Base-by-base conservation (phyloP, 1,284 basidiomycete genomes). In the Phaffia rhodozyma region DNA sequence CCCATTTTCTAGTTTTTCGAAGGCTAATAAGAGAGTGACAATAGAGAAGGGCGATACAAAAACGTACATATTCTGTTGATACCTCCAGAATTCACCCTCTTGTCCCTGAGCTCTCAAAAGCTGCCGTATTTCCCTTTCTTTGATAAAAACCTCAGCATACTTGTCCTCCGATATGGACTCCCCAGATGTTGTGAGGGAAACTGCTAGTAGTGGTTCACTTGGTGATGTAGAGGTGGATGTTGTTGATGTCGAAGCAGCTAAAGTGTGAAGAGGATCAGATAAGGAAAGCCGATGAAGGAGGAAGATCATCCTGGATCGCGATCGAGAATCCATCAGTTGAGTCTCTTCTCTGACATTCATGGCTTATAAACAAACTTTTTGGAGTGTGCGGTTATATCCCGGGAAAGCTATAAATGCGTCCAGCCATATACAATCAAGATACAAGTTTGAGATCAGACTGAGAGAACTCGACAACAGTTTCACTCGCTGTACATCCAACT, bases 341-440 rank as follows among this genome's bases (percentile, higher is more conserved):
- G 16, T 16, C 38, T 16, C 38, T 43, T 43, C 38, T 16, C 38
- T 11, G 2, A 16, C 16, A 11, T 16, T 16, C 38, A 43, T 16
- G 2, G 2, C 16, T 16, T 16, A 43, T 11, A 11, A 16, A 43
- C 38, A 43, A 16, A 80, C 75, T 91, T 93, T 75, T 98, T 98
- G 55, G 91, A 91, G n/a, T 89, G 80, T 68, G 85, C 87, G 20
- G 93, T 97, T 68, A 91, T 83, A 74, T 96, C 92, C 43, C 94
- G 75, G 7, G 79, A 80, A 11, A 75, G 66, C 65, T 76, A 49
- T 27, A 54, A 11, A 2, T 43, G 38, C 13, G 16, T 43, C 7
- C 38, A 43, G 13, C 16, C 38, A 63, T n/a, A 32, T 30, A 38
- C 4, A 61, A 43, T 56, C 29, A 21, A 54, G 23, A 32, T 21